Conservation (phyloP, 1,284 basidiomycete genomes). For the Leccinum olivaceoglutinosum region DNA sequence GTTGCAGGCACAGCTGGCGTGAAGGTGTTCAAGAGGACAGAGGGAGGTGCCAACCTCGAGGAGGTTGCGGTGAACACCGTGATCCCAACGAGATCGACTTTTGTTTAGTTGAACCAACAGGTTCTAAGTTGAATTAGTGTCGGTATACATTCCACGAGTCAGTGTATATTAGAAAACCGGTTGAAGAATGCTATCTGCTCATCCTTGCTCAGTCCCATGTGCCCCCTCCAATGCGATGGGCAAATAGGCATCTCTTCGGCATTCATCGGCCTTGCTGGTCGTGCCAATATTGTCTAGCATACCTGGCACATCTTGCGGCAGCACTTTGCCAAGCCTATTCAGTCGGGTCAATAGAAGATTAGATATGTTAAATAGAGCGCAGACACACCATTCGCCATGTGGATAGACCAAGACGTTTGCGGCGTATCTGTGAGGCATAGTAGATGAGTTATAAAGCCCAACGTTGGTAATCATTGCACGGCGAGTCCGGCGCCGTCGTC, state of each 20-base stretch:
- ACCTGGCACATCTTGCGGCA: conserved; percentile 47
- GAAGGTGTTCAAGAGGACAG: conserved; percentile 46
- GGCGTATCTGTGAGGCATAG: conserved; percentile 53
- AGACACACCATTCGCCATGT: conserved; percentile 69
- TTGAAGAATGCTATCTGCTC: conserved; percentile 47
- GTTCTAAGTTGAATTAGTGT: not conserved
- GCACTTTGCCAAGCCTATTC: conserved; percentile 56
- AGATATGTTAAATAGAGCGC: not conserved
- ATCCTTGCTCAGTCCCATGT: conserved; percentile 65
- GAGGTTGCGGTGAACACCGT: conserved; percentile 48
- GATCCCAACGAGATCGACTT: conserved; percentile 47
- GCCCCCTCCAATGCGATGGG: conserved; percentile 62
- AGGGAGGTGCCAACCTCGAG: conserved; percentile 47
- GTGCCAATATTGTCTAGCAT: conserved; percentile 47
- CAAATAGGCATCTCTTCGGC: conserved; percentile 37
- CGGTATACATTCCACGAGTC: not conserved
- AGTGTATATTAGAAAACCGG: conserved; percentile 1
- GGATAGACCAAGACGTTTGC: conserved; percentile 76
- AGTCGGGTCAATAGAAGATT: not conserved
- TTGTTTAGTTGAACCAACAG: conserved; percentile 34
- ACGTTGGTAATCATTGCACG: conserved; percentile 1
- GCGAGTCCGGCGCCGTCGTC: not conserved
- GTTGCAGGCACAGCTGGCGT: conserved; percentile 49
- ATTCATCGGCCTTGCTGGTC: conserved; percentile 33
- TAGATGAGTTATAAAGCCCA: not conserved